phyloP scores from a whole-genome alignment of 2,329 filamentous ascomycete species.

The Paracoccidioides brasiliensis region DNA sequence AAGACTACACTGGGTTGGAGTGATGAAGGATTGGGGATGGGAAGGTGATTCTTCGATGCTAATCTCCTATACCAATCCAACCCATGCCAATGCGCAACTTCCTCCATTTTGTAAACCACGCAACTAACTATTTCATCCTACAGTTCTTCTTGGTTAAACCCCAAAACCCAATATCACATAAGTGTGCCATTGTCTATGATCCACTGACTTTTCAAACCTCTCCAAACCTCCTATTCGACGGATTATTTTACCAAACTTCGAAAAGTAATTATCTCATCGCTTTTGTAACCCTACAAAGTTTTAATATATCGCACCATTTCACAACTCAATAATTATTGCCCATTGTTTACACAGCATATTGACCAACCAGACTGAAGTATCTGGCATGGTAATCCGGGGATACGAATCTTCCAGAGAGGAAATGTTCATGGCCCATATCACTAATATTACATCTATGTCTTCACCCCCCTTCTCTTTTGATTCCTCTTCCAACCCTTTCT shows the following conservation, averaged over 20 bases:
- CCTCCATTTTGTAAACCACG: not conserved
- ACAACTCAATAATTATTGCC: not conserved
- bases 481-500: not conserved
- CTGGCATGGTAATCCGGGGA: not conserved
- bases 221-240: not conserved
- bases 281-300: not conserved
- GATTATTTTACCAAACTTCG: not conserved
- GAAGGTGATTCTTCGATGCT: conserved; percentile 39
- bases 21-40: conserved; percentile 63
- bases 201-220: too few species aligned
- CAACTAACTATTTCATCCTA: not conserved
- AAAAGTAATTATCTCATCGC: not conserved
- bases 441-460: too few species aligned
- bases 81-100: not conserved
- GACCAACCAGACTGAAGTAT: not conserved
- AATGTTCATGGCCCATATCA: not conserved
- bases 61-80: not conserved
- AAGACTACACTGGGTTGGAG: conserved; percentile 53
- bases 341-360: not conserved
- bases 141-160: not conserved
- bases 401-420: not conserved
- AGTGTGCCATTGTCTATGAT: not conserved
- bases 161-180: too few species aligned
- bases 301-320: not conserved
- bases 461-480: not conserved